Evolutionary conservation across 1,139 yeast species (phyloP).

Genomic region (Yamadazyma kanchanaburiensis): DNA sequence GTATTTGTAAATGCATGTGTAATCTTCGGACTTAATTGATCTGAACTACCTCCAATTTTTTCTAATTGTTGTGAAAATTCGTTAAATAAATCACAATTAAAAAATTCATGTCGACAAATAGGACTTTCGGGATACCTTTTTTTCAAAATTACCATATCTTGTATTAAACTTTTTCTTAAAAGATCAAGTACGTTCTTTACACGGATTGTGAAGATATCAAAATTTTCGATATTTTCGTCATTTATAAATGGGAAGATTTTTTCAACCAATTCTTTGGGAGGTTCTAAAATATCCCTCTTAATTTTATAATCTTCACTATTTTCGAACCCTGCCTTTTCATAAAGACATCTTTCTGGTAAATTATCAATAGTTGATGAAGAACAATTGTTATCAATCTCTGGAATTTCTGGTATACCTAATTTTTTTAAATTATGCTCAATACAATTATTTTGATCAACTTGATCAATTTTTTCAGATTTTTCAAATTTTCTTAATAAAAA

Average conservation of each 20-base stretch:
- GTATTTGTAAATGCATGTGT: conserved; percentile 3
- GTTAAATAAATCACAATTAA: conserved; percentile 20
- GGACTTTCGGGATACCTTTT: conserved; percentile 24
- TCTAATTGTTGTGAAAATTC: conserved; percentile 17
- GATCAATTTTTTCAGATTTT: conserved; percentile 21
- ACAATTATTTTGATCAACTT: conserved; percentile 28
- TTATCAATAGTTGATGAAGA: conserved; percentile 11
- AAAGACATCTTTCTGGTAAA: conserved; percentile 16
- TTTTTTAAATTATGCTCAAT: conserved; percentile 19
- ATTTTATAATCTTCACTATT: conserved; percentile 17
- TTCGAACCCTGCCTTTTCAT: conserved; percentile 25
- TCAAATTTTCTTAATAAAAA: conserved; percentile 25
- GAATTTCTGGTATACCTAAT: conserved; percentile 13
- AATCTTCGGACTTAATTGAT: conserved; percentile 5
- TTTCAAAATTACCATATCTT: conserved; percentile 32
- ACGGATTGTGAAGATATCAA: conserved; percentile 13
- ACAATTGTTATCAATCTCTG: conserved; percentile 3
- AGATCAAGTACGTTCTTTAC: conserved; percentile 18
- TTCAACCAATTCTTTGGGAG: conserved; percentile 23
- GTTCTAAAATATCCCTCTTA: conserved; percentile 21
- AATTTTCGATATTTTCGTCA: conserved; percentile 11
- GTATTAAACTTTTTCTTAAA: conserved; percentile 25
- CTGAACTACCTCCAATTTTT: conserved; percentile 8
- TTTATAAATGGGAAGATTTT: conserved; percentile 31
- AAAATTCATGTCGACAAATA: conserved; percentile 25